phyloP scores from a whole-genome alignment of 805 yeast genomes.

The Candida palmyrensis region DNA sequence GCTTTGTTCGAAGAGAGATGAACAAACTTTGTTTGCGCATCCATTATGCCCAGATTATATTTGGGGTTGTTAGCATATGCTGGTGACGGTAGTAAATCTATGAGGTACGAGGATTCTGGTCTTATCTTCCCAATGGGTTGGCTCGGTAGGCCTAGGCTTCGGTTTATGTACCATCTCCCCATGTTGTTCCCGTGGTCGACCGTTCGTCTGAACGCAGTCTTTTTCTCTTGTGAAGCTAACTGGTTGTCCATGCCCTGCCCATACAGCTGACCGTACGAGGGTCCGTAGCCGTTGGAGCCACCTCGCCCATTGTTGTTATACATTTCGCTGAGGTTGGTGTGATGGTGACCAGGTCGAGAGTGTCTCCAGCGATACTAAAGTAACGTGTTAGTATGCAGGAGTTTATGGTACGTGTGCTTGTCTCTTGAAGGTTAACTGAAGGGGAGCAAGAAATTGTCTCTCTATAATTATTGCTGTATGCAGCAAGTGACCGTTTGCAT shows the following conservation, averaged over 20 bases:
- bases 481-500: too few relatives aligned
- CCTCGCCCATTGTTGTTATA: too few relatives aligned
- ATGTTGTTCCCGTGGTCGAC: slow-evolving; percentile 74
- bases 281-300: slow-evolving; percentile 1
- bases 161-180: slow-evolving; percentile 54
- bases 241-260: slow-evolving; percentile 38
- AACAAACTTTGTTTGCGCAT: slow-evolving; percentile 74
- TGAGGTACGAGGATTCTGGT: slow-evolving; percentile 64
- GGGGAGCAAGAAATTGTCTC: too few relatives aligned
- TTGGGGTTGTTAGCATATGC: slow-evolving; percentile 41
- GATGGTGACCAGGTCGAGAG: too few relatives aligned
- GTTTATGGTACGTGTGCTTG: too few relatives aligned
- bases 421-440: too few relatives aligned
- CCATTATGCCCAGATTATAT: slow-evolving; percentile 46
- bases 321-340: too few relatives aligned
- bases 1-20: slow-evolving; percentile 90
- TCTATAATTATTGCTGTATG: too few relatives aligned
- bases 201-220: slow-evolving; percentile 58
- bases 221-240: slow-evolving; percentile 43
- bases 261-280: slow-evolving; percentile 11
- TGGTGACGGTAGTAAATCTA: slow-evolving; percentile 60
- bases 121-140: slow-evolving; percentile 49
- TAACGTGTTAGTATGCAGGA: too few relatives aligned
- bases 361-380: too few relatives aligned
- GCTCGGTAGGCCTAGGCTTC: slow-evolving; percentile 40